Percentiles rank a stretch among this genome's conserved stretches.
Evolutionary conservation across 768 basidiomycete genomes (phyloP).

Genomic region (Amanita molliuscula): DNA sequence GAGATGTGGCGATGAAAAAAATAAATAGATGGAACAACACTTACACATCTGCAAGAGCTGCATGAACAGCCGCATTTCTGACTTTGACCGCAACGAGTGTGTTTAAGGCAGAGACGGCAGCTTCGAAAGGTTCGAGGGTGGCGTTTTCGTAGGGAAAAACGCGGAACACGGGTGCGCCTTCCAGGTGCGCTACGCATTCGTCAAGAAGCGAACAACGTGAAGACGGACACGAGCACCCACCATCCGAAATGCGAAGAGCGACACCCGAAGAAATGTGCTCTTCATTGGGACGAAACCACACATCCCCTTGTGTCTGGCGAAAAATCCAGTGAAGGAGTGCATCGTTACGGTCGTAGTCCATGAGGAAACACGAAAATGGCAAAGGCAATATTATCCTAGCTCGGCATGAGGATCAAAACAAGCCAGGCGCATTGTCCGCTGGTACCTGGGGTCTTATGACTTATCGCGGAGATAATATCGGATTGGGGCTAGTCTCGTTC

Average conservation of each 20-base stretch:
- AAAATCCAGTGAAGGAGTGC: slow-evolving; percentile 76
- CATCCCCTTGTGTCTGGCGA: slow-evolving; percentile 69
- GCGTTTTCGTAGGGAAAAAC: slow-evolving; percentile 79
- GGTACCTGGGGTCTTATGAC: too few species aligned
- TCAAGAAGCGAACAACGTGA: not conserved
- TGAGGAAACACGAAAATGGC: slow-evolving; percentile 14
- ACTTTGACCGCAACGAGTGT: slow-evolving; percentile 78
- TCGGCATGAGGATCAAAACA: not conserved
- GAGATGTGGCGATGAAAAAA: not conserved
- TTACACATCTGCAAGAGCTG: slow-evolving; percentile 60
- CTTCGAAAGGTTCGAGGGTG: slow-evolving; percentile 66
- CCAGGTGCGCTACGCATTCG: slow-evolving; percentile 8
- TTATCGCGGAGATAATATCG: not conserved
- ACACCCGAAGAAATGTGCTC: slow-evolving; percentile 67
- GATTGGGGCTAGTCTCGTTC: too few species aligned
- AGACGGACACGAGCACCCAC: slow-evolving; percentile 19
- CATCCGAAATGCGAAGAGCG: slow-evolving; percentile 41
- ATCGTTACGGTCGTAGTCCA: slow-evolving; percentile 77
- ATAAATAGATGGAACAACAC: slow-evolving; percentile 33
- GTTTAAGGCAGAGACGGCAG: slow-evolving; percentile 58
- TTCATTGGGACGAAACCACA: slow-evolving; percentile 76
- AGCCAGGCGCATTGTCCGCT: not conserved
- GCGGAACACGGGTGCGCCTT: slow-evolving; percentile 41
- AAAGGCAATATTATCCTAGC: not conserved
- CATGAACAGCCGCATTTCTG: slow-evolving; percentile 69